Conservation (phyloP, 2,329 filamentous ascomycete species). For the Coniochaeta pulveracea region DNA sequence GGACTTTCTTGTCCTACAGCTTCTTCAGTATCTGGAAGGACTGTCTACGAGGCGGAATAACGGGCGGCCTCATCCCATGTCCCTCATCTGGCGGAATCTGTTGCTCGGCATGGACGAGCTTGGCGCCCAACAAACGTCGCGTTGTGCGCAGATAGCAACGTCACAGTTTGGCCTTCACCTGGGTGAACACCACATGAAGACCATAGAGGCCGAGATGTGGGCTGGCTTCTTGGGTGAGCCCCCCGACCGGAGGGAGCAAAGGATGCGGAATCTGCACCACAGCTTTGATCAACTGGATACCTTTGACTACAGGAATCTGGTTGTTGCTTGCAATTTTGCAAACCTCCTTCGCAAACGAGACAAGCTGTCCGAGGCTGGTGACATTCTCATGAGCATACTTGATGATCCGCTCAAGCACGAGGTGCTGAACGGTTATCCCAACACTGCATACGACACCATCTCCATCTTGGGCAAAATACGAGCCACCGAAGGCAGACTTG, state of each 20-base stretch:
- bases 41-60: slow-evolving; percentile 2
- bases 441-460: slow-evolving; percentile 3
- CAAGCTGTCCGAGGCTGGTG: neutral
- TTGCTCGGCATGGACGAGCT: slow-evolving; percentile 2
- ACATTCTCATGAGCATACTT: neutral
- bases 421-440: neutral
- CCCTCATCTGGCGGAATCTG: slow-evolving; percentile 5
- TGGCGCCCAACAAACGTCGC: slow-evolving; percentile 1
- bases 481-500: neutral
- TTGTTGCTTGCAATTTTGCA: slow-evolving; percentile 5
- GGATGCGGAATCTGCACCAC: slow-evolving; percentile 2
- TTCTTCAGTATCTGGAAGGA: slow-evolving; percentile 5
- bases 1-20: slow-evolving; percentile 5
- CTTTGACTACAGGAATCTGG: slow-evolving; percentile 7
- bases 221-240: slow-evolving; percentile 2
- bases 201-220: slow-evolving; percentile 5
- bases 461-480: slow-evolving; percentile 2
- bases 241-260: slow-evolving; percentile 1
- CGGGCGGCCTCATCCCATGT: neutral
- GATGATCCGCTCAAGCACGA: slow-evolving; percentile 1
- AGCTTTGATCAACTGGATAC: slow-evolving; percentile 3
- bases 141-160: neutral
- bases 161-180: slow-evolving; percentile 4
- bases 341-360: slow-evolving; percentile 1
- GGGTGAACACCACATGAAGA: slow-evolving; percentile 7